Evolutionary conservation across 108 stramenopile species (phyloP).

Genomic region (Cyclotella atomus): DNA sequence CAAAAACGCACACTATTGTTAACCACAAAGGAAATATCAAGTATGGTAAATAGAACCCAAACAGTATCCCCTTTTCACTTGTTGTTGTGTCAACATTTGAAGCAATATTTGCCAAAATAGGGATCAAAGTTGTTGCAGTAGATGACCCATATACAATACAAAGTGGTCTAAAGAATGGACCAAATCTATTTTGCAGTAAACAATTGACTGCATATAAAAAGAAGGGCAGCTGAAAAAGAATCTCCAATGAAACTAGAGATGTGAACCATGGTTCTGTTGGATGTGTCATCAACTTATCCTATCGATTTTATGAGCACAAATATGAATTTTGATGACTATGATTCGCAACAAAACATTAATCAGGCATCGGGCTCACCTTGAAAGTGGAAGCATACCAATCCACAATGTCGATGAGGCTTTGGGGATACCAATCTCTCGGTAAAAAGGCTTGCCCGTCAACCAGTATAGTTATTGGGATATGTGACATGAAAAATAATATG

Average conservation of each 20-base stretch:
- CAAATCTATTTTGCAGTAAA: constrained; percentile 26
- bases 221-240: constrained; percentile 84
- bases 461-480: constrained; percentile 83
- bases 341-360: neutral
- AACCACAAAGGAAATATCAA: constrained; percentile 74
- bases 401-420: constrained; percentile 57
- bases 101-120: constrained; percentile 61
- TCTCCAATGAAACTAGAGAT: constrained; percentile 63
- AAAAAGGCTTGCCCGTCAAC: constrained; percentile 80
- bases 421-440: constrained; percentile 61
- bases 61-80: constrained; percentile 53
- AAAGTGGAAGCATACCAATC: constrained; percentile 68
- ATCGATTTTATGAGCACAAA: neutral
- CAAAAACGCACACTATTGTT: constrained; percentile 48
- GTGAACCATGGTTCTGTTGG: constrained; percentile 67
- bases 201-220: constrained; percentile 68
- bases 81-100: constrained; percentile 40
- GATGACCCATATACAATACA: constrained; percentile 65
- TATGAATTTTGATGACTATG: neutral
- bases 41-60: constrained; percentile 75
- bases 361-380: constrained; percentile 26
- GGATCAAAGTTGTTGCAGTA: constrained; percentile 81
- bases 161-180: constrained; percentile 34
- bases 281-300: constrained; percentile 67
- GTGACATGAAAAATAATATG: constrained; percentile 76